Percentiles rank a stretch among this genome's conserved stretches.
phyloP scores from a whole-genome alignment of 345 rosid genomes.

The Zanthoxylum bungeanum region DNA sequence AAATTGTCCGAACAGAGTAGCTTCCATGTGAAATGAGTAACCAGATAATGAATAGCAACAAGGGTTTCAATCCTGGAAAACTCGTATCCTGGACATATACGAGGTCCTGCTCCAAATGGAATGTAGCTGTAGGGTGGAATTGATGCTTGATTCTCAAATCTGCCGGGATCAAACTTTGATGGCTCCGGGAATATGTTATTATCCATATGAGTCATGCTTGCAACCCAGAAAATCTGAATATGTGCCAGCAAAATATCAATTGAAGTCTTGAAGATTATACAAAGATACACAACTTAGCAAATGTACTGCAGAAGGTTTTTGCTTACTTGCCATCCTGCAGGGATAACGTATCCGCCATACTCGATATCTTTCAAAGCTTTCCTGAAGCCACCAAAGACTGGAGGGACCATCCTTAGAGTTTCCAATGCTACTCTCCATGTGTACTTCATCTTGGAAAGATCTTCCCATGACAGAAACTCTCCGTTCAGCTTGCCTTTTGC shows the following conservation, averaged over 20 bases:
- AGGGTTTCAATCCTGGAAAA: conserved; percentile 52
- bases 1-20: conserved; percentile 27
- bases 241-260: background rate
- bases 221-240: conserved; percentile 43
- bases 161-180: conserved; percentile 37
- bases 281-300: no score
- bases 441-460: conserved; percentile 54
- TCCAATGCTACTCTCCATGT: conserved; percentile 64
- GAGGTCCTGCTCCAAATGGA: conserved; percentile 48
- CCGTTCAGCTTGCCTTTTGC: conserved; percentile 36
- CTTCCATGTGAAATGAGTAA: conserved; percentile 49
- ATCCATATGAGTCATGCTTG: conserved; percentile 49
- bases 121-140: conserved; percentile 47
- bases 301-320: background rate
- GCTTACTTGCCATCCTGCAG: conserved; percentile 55
- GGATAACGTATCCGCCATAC: conserved; percentile 40
- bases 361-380: conserved; percentile 39
- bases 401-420: conserved; percentile 43
- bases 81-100: conserved; percentile 55
- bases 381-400: conserved; percentile 49
- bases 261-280: no score
- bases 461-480: conserved; percentile 48
- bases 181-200: conserved; percentile 42
- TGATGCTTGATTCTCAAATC: conserved; percentile 45
- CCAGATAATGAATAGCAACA: conserved; percentile 39